Base-by-base conservation (phyloP, 139 green algal genomes). In the Gonium pectorale region DNA sequence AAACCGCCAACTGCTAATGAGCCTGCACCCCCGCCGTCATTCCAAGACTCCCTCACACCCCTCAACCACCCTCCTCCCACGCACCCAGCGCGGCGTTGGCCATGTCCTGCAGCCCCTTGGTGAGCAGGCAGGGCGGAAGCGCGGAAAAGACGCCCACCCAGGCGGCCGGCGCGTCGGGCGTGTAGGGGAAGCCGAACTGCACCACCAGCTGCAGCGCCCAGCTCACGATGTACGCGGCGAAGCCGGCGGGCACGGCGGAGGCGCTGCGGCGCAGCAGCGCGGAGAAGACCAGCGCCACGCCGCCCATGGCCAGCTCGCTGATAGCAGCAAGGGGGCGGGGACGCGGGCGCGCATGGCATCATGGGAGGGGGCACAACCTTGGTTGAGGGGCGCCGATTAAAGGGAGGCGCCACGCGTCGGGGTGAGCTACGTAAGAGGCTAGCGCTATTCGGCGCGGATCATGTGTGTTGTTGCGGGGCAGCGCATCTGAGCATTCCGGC, bases 81-180 rank as follows among this genome's bases (percentile, higher is more conserved):
- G 40, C 44, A 85, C 83, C 88, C 35, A 90, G 71, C 5, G 90
- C 87, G 13, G 94, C 94, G 0, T 80, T 79, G 22, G 92, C 85
- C 40, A 97, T 70, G 83, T 97, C 94, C 29, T 85, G 35, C 31
- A 98, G 67, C 2, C 92, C 93, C 85, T 98, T 97, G 31, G 80
- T 89, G n/a, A 98, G 89, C 73, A 97, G 78, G 31, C 74, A 90
- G 89, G 92, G 97, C 27, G 97, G 95, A 33, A 98, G 90, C 37
- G 91, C 60, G 6, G 72, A 59, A 63, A 97, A 96, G 7, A 95
- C 5, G 1, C 44, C 77, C 38, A 68, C 67, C 62, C 80, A 63
- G 40, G 44, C 68, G 33, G 0, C 4, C 3, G 66, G 21, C 49
- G 33, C 73, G 21, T 33, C 33, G 27, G 75, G 35, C 13, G 64